A percentile compares a stretch with the other conserved stretches of the same genome.
These are phyloP conservation scores for Lobosporangium transversale DNA, from an alignment of 192 early-diverging fungal species.

Conservation along the genomic window DNA sequence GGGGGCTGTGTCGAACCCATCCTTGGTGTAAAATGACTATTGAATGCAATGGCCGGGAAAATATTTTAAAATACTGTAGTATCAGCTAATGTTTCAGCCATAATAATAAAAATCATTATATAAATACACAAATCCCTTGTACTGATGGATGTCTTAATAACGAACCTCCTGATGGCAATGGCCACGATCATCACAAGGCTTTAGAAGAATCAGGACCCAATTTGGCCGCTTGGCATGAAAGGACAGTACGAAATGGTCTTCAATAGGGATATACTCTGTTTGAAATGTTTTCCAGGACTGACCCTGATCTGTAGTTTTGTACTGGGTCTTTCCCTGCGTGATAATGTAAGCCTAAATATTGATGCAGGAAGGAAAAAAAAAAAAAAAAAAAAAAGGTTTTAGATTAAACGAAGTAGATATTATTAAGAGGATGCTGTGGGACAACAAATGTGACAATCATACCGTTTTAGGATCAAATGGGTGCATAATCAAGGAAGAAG, in stretches of 20 bases:
- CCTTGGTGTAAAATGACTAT: conserved; percentile 70
- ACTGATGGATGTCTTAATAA: neutral
- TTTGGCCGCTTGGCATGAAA: conserved; percentile 78
- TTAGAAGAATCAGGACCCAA: conserved; percentile 74
- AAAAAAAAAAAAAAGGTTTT: neutral
- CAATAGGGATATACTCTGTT: conserved; percentile 54
- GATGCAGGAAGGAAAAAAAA: neutral
- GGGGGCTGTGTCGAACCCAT: conserved; percentile 70
- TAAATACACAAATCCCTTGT: neutral
- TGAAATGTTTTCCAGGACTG: conserved; percentile 65
- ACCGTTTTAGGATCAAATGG: conserved; percentile 71
- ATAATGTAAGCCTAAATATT: conserved; percentile 69
- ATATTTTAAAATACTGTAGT: neutral
- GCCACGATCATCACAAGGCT: conserved; percentile 58
- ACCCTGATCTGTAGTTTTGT: conserved; percentile 69
- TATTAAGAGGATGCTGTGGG: neutral
- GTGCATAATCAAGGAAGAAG: conserved; percentile 66
- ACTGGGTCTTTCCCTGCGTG: conserved; percentile 60
- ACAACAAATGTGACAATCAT: conserved; percentile 13
- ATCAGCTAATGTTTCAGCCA: neutral
- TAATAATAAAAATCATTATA: conserved; percentile 1
- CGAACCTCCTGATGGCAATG: conserved; percentile 70
- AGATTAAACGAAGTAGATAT: neutral
- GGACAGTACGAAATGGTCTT: conserved; percentile 35
- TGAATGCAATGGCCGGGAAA: too few species aligned